These are phyloP conservation scores for Heterobasidion parviporum DNA, from an alignment of 1,284 basidiomycete genomes.

Conservation along the genomic window DNA sequence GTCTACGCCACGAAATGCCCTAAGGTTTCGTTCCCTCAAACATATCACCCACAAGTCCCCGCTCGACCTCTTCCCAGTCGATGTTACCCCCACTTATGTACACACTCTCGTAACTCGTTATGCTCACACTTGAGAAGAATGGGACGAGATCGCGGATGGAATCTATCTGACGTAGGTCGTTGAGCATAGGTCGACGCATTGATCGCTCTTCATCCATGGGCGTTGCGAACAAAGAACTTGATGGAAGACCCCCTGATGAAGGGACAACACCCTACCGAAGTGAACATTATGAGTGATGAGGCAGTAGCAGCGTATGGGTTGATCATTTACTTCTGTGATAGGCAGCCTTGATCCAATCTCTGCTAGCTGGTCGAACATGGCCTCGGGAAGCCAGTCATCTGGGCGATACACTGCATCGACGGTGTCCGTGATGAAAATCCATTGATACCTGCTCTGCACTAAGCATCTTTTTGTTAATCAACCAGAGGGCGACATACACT, in stretches of 20 bases:
- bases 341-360: slow-evolving; percentile 69
- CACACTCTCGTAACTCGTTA: slow-evolving; percentile 83
- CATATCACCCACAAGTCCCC: slow-evolving; percentile 74
- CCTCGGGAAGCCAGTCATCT: slow-evolving; percentile 76
- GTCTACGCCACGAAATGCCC: background rate
- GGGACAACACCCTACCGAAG: background rate
- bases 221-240: slow-evolving; percentile 4
- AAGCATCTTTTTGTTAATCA: slow-evolving; percentile 2
- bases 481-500: slow-evolving; percentile 51
- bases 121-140: slow-evolving; percentile 86
- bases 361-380: slow-evolving; percentile 88
- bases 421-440: slow-evolving; percentile 98
- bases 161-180: slow-evolving; percentile 59
- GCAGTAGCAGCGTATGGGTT: no score
- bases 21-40: slow-evolving; percentile 60
- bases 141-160: slow-evolving; percentile 76
- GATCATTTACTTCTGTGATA: slow-evolving; percentile 22
- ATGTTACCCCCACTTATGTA: slow-evolving; percentile 73
- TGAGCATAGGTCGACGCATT: slow-evolving; percentile 70
- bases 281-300: no score
- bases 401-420: slow-evolving; percentile 90
- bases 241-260: background rate
- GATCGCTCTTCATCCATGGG: slow-evolving; percentile 23
- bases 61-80: slow-evolving; percentile 85
- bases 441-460: slow-evolving; percentile 74